Evolutionary conservation across 208 protist species (phyloP).

Genomic region (Leishmania guyanensis): DNA sequence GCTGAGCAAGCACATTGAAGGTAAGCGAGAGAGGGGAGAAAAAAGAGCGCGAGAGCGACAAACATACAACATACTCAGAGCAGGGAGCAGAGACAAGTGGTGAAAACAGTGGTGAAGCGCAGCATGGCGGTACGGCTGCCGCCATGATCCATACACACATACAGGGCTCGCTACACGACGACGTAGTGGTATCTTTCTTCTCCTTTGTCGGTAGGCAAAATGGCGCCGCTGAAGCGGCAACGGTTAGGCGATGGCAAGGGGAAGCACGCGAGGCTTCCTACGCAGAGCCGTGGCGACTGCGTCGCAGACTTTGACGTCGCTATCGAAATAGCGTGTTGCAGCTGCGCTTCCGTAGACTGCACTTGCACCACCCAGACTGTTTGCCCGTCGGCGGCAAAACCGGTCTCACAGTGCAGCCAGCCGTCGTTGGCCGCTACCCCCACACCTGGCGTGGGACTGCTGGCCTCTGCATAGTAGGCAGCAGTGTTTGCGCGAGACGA

Average conservation of each 20-base stretch:
- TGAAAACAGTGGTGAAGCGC: neutral
- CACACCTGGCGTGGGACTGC: neutral
- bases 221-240: neutral
- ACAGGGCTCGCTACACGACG: conserved; percentile 6
- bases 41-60: neutral
- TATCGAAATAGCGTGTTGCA: neutral
- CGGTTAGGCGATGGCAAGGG: neutral
- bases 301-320: neutral
- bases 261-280: conserved; percentile 19
- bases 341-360: conserved; percentile 23
- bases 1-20: neutral
- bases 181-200: conserved; percentile 8
- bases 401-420: conserved; percentile 12
- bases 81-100: neutral
- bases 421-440: conserved; percentile 9
- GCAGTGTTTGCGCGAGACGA: neutral
- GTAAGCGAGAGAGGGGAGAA: neutral
- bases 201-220: neutral
- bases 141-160: neutral
- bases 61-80: neutral
- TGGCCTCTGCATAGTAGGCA: neutral
- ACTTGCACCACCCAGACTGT: conserved; percentile 33
- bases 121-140: neutral
- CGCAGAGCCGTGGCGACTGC: conserved; percentile 3
- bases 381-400: conserved; percentile 20